Evolutionary conservation across 257 asterid genomes (phyloP).

Genomic region (Forsythia viridissima): DNA sequence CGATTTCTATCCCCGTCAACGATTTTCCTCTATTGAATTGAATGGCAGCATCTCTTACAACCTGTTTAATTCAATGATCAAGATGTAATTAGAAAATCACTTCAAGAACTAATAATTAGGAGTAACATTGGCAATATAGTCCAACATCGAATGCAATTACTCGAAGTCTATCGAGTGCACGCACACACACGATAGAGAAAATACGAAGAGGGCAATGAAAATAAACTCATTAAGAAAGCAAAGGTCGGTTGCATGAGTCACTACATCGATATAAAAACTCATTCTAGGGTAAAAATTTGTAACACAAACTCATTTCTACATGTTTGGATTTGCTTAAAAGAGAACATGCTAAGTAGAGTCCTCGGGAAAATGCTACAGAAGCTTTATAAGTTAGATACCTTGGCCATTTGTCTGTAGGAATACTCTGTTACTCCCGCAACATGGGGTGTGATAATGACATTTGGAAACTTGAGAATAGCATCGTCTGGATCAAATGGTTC

Average conservation of each 20-base stretch:
- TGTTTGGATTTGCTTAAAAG: too few relatives aligned
- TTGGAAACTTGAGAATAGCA: conserved; percentile 68
- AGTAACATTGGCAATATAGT: background rate
- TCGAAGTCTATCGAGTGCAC: background rate
- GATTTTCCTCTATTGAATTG: conserved; percentile 61
- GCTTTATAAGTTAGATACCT: conserved; percentile 44
- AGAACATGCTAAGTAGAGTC: too few relatives aligned
- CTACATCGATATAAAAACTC: too few relatives aligned
- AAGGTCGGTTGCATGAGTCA: too few relatives aligned
- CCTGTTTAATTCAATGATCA: conserved; percentile 42
- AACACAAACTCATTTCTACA: too few relatives aligned
- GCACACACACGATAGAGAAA: too few relatives aligned
- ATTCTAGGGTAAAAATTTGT: too few relatives aligned
- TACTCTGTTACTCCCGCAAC: conserved; percentile 87
- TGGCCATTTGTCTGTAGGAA: conserved; percentile 82
- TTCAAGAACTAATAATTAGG: background rate
- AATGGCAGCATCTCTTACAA: conserved; percentile 79
- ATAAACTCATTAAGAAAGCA: too few relatives aligned
- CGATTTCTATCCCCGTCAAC: conserved; percentile 65
- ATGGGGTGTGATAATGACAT: conserved; percentile 88
- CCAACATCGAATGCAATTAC: background rate
- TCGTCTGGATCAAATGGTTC: conserved; percentile 96
- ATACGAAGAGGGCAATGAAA: too few relatives aligned
- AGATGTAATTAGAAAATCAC: background rate
- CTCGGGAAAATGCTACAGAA: background rate